A percentile compares a stretch with the other conserved stretches of the same genome.
Evolutionary conservation across 768 basidiomycete genomes (phyloP).

Genomic region (Fistulinella prunicolor): DNA sequence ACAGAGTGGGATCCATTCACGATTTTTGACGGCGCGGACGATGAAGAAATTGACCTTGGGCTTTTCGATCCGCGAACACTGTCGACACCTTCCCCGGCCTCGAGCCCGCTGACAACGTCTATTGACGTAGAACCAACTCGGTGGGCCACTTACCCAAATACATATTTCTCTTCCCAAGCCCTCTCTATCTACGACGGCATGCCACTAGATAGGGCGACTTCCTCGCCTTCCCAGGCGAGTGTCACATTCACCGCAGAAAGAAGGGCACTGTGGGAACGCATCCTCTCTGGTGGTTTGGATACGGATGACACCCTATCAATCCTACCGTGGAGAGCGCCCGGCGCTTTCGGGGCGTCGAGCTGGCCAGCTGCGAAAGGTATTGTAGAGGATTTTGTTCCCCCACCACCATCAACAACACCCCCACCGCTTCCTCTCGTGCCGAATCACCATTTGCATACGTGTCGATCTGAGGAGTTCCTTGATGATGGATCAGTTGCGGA

Average conservation of each 20-base stretch:
- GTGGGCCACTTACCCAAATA: slow-evolving; percentile 64
- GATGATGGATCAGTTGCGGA: slow-evolving; percentile 11
- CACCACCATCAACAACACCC: slow-evolving; percentile 33
- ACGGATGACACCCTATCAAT: neutral
- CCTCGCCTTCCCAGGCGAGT: slow-evolving; percentile 26
- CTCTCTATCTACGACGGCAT: slow-evolving; percentile 51
- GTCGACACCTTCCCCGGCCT: slow-evolving; percentile 4
- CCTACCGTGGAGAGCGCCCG: slow-evolving; percentile 26
- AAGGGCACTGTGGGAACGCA: slow-evolving; percentile 39
- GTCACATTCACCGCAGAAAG: slow-evolving; percentile 37
- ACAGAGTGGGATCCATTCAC: slow-evolving; percentile 26
- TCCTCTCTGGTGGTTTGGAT: slow-evolving; percentile 24
- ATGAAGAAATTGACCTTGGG: slow-evolving; percentile 35
- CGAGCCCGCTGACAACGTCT: neutral
- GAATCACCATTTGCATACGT: neutral
- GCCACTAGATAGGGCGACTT: slow-evolving; percentile 30
- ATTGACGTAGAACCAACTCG: slow-evolving; percentile 25
- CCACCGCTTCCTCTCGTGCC: slow-evolving; percentile 32
- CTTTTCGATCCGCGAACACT: slow-evolving; percentile 1
- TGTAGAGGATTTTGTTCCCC: slow-evolving; percentile 26
- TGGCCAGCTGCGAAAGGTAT: neutral
- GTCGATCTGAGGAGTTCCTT: neutral
- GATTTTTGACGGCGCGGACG: slow-evolving; percentile 39
- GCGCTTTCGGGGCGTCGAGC: slow-evolving; percentile 12
- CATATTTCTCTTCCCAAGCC: slow-evolving; percentile 53